These are phyloP conservation scores for Daucus carota DNA, from an alignment of 129 eudicot genomes.

Conservation along the genomic window DNA sequence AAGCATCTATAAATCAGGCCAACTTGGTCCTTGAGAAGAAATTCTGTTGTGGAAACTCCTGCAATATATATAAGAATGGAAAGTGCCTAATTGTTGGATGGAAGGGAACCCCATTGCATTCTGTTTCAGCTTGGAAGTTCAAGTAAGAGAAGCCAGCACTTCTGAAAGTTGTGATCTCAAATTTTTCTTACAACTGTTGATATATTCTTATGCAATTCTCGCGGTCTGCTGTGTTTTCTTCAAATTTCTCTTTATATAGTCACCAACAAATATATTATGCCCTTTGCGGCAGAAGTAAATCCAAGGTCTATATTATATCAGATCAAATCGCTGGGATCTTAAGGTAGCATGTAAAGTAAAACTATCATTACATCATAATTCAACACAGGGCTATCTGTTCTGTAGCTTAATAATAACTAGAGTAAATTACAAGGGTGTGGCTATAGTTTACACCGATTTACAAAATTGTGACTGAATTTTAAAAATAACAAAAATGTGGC, in stretches of 20 bases:
- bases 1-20: conserved; percentile 47
- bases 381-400: too few relatives aligned
- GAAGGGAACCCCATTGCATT: conserved; percentile 67
- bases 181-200: neutral
- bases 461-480: too few relatives aligned
- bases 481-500: too few relatives aligned
- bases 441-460: too few relatives aligned
- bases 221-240: neutral
- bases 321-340: neutral
- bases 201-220: neutral
- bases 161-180: neutral
- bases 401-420: too few relatives aligned
- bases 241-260: neutral
- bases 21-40: conserved; percentile 35
- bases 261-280: neutral
- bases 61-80: conserved; percentile 34
- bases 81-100: conserved; percentile 58
- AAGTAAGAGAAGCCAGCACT: neutral
- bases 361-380: too few relatives aligned
- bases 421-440: too few relatives aligned
- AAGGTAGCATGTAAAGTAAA: neutral
- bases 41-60: conserved; percentile 33
- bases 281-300: neutral
- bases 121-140: conserved; percentile 69
- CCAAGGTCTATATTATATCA: neutral